Base-by-base conservation (phyloP, 176 grass and related monocot species). In the Areca catechu region DNA sequence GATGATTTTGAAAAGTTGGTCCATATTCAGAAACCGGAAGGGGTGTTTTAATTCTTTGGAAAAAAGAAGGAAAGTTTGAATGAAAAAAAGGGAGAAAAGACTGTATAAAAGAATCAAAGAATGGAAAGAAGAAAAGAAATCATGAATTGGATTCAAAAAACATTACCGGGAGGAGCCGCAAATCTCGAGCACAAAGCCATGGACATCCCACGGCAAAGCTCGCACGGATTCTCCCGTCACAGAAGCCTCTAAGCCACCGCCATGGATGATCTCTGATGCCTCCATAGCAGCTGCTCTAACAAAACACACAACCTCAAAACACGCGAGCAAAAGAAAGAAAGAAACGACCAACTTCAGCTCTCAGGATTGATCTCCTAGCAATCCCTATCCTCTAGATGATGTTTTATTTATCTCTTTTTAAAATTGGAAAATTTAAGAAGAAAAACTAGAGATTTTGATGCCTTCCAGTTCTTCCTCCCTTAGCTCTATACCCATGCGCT, bases 31-130 rank as follows among this genome's bases (percentile, higher is more conserved):
- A 43, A 43, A 12, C 34, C 34, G 3, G 34, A 82, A 85, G 80
- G 6, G 77, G 80, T 57, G 22, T 54, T 72, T 76, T 55, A 63
- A 66, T 48, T 75, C 22, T 65, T 89, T 75, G 80, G 72, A 70
- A 80, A 70, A 78, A 60, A 83, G 62, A 68, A 76, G 83, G 59
- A 68, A 78, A 93, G 72, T 37, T 61, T 19, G 34, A 43, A 43
- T 14, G 34, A 37, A 37, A 10, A 37, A 12, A 43, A 14, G 6
- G 9, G 34, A 43, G 9, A 43, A 43, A 43, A 12, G 9, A 7
- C 9, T 12, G 14, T 43, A 87, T 80, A 80, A 97, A 98, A 88
- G 93, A 92, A 97, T 92, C 71, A 92, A 97, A 90, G 75, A 91
- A 97, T 88, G 34, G 23, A 58, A 49, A 22, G 28, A 60, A 65